A percentile compares a stretch with the other conserved stretches of the same genome.
Conservation (phyloP, 371 early-diverging fungal species). For the Thermomucor indicae-seudaticae region DNA sequence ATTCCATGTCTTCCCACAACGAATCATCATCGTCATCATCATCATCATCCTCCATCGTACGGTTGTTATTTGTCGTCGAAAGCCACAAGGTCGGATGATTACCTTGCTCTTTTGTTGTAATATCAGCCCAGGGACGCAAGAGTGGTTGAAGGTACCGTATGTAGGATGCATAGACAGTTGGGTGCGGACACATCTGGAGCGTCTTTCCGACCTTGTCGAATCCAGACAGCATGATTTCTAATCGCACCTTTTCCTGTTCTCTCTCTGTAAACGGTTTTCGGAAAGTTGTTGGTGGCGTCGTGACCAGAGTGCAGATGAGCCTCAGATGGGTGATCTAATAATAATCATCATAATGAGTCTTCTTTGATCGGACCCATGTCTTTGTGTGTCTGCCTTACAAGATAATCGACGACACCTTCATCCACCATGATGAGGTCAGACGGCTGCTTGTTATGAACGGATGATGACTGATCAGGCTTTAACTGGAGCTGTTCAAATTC, state of each 20-base stretch:
- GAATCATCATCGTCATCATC: background rate
- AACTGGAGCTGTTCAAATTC: conserved; percentile 36
- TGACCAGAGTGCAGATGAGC: conserved; percentile 38
- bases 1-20: conserved; percentile 3
- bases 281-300: conserved; percentile 39
- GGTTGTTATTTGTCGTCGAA: too few species aligned
- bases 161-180: conserved; percentile 48
- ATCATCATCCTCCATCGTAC: too few species aligned
- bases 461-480: background rate
- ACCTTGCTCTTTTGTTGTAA: too few species aligned
- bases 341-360: background rate
- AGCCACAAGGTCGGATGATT: too few species aligned
- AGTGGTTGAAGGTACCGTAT: conserved; percentile 39
- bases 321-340: conserved; percentile 40
- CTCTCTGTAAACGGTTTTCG: conserved; percentile 27
- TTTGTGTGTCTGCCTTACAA: conserved; percentile 21
- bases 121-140: conserved; percentile 38
- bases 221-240: conserved; percentile 47
- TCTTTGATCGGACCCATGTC: background rate
- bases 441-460: conserved; percentile 1
- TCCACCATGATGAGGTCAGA: conserved; percentile 42
- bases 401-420: conserved; percentile 49
- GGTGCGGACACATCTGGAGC: conserved; percentile 55
- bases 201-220: conserved; percentile 46
- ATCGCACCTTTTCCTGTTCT: conserved; percentile 44